Evolutionary conservation across 306 rosid species (phyloP), one percentile per base, ranked within the genome.

Genomic region (Hippophae tibetana): DNA sequence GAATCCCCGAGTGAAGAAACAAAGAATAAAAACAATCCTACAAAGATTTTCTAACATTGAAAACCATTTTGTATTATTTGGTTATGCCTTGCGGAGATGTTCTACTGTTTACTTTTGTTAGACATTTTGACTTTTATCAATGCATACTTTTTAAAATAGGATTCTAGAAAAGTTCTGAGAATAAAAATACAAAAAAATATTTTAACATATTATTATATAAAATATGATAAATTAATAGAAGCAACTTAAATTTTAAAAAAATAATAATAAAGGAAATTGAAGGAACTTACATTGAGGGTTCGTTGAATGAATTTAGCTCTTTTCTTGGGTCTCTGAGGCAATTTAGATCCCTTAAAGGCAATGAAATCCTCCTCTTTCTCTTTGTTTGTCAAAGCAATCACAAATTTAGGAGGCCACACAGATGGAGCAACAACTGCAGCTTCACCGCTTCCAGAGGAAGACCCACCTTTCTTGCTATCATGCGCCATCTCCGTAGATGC

Each of bases 291-390:
- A 79, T 85, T 87, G 85, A 92, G 87, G 57, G 86, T 85, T 42
- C 95, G 89, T 74, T 85, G 96, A 42, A 87, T 70, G 77, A 83
- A 71, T 78, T 92, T 92, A 10, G 93, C 84, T 67, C 98, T 78
- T 74, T 85, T 92, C 55, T 85, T 92, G 69, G 96, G 98, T 76
- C 89, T 81, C 62, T 87, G 95, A 7, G 98, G 96, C 23, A 92
- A 76, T 59, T 92, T 92, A 5, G 98, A 83, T 8, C 95, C 98
- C 56, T 92, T 92, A 42, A 92, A 81, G 26, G 95, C 86, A 58
- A 87, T 72, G 74, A 92, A 92, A 82, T 92, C 98, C 66, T 92
- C 95, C 52, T 92, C 98, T 56, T 92, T 92, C 83, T 87, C 98
- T 63, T 92, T 92, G 67, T 85, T 85, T 10, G 96, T 90, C 73